Evolutionary conservation across 768 basidiomycete species (phyloP).

Genomic region (Fomitopsis serialis): DNA sequence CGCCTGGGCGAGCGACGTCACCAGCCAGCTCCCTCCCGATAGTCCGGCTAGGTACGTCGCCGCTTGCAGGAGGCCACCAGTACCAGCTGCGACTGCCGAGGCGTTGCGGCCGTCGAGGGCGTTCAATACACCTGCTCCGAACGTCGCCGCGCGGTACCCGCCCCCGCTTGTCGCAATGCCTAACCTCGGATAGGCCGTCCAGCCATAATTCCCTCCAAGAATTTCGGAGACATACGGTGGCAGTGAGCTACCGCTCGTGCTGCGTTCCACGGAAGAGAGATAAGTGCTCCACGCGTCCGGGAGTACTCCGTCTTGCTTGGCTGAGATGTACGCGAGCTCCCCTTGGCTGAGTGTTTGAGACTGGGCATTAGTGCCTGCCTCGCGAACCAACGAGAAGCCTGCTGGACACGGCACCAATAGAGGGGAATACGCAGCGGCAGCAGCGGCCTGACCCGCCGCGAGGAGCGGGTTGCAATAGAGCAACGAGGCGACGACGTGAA

Average conservation of each 20-base stretch:
- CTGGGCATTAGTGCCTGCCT: slow-evolving; percentile 5
- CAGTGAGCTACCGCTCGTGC: slow-evolving; percentile 8
- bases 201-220: slow-evolving; percentile 12
- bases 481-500: not conserved
- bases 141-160: slow-evolving; percentile 49
- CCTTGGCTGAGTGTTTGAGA: slow-evolving; percentile 29
- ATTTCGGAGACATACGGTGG: slow-evolving; percentile 32
- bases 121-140: slow-evolving; percentile 46
- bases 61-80: slow-evolving; percentile 48
- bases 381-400: slow-evolving; percentile 14
- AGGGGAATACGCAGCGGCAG: slow-evolving; percentile 16
- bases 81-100: slow-evolving; percentile 34
- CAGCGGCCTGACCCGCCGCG: slow-evolving; percentile 6
- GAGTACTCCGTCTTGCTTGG: slow-evolving; percentile 29
- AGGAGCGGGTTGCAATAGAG: not conserved
- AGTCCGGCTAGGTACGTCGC: slow-evolving; percentile 49
- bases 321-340: slow-evolving; percentile 33
- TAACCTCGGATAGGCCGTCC: slow-evolving; percentile 27
- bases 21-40: slow-evolving; percentile 62
- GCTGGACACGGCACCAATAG: slow-evolving; percentile 12
- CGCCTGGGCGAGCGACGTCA: slow-evolving; percentile 58
- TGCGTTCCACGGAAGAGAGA: slow-evolving; percentile 26
- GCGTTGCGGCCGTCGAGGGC: slow-evolving; percentile 45
- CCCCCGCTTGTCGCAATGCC: slow-evolving; percentile 54
- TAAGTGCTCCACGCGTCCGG: slow-evolving; percentile 36